Conservation (phyloP, 306 rosid species). For the Lithocarpus polystachyus region DNA sequence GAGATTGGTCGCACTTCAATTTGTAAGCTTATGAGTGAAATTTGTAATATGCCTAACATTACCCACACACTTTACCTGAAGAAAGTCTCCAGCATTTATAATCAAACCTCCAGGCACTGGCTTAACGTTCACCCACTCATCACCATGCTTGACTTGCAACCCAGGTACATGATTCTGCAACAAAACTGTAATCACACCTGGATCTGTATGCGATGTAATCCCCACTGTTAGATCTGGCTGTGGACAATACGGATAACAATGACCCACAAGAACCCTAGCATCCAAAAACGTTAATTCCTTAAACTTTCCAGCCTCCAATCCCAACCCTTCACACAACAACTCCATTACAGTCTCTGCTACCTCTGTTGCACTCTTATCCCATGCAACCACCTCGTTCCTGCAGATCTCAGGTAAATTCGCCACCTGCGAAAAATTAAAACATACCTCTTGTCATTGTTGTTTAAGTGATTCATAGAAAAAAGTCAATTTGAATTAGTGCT, state of each 20-base stretch:
- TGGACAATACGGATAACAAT: constrained; percentile 34
- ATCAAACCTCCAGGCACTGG: constrained; percentile 29
- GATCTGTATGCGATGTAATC: constrained; percentile 28
- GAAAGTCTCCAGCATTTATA: constrained; percentile 33
- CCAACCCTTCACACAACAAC: constrained; percentile 40
- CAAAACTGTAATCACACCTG: constrained; percentile 21
- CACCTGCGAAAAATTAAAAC: neutral
- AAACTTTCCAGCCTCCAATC: constrained; percentile 25
- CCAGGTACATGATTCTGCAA: constrained; percentile 31
- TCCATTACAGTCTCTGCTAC: constrained; percentile 36
- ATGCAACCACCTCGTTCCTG: constrained; percentile 26
- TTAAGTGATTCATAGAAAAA: too few species aligned
- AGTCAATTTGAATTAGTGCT: too few species aligned
- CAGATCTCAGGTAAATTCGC: constrained; percentile 26
- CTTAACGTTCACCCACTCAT: constrained; percentile 27
- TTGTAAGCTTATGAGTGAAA: too few species aligned
- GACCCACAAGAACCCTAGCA: constrained; percentile 1
- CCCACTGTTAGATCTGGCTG: constrained; percentile 40
- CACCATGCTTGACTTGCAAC: constrained; percentile 26
- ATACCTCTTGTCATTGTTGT: too few species aligned
- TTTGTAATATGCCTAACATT: too few species aligned
- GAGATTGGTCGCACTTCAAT: too few species aligned
- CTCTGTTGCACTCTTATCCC: constrained; percentile 22
- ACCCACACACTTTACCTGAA: constrained; percentile 16
- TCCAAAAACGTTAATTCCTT: constrained; percentile 29